phyloP scores from a whole-genome alignment of 2,329 filamentous ascomycete species.

The Plectosphaerella cucumerina region DNA sequence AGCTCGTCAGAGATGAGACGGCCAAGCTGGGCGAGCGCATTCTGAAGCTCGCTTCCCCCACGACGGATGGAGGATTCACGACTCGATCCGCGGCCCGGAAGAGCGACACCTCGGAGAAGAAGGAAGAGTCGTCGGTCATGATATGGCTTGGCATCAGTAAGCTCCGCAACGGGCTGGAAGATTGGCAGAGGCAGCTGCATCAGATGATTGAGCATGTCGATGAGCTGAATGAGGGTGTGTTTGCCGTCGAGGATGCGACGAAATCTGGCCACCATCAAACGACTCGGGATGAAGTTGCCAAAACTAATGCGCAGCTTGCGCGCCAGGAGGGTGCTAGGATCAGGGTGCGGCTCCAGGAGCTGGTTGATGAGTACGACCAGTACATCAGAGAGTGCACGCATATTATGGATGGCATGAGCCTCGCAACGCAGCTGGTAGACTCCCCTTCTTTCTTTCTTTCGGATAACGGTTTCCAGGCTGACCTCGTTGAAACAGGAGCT shows the following conservation, averaged over 20 bases:
- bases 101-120: background rate
- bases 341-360: slow-evolving; percentile 7
- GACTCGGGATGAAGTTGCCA: background rate
- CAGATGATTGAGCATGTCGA: slow-evolving; percentile 15
- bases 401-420: slow-evolving; percentile 11
- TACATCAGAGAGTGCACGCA: slow-evolving; percentile 11
- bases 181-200: slow-evolving; percentile 14
- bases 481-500: no score
- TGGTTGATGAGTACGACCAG: slow-evolving; percentile 13
- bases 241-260: background rate
- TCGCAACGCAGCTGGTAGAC: slow-evolving; percentile 12
- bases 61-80: background rate
- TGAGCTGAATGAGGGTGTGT: background rate
- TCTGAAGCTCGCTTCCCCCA: background rate
- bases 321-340: slow-evolving; percentile 7
- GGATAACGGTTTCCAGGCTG: no score
- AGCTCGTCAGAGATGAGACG: background rate
- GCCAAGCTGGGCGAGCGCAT: background rate
- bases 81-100: background rate
- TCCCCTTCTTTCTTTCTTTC: no score
- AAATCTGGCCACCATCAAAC: background rate
- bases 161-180: slow-evolving; percentile 12
- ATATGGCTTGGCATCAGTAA: slow-evolving; percentile 14
- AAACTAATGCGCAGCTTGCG: background rate
- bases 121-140: background rate